A percentile compares a stretch with the other conserved stretches of the same genome.
Conservation (phyloP, 23 red algal species). For the Gracilaria gracilis region DNA sequence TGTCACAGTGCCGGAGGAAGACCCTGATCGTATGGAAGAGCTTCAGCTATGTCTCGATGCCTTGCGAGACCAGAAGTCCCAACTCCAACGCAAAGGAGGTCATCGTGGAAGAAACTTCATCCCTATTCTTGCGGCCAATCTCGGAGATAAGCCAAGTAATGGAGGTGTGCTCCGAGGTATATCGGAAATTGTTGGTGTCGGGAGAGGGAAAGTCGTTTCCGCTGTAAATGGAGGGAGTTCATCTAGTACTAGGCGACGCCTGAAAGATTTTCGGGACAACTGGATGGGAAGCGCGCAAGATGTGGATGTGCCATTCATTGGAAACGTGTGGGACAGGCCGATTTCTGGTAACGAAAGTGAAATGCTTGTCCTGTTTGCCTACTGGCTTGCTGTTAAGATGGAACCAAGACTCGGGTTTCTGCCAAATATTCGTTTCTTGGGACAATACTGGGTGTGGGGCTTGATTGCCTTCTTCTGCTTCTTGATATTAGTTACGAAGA, state of each 20-base stretch:
- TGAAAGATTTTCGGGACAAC: conserved; percentile 15
- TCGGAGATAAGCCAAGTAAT: conserved; percentile 20
- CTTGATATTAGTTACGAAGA: neutral
- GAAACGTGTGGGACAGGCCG: conserved; percentile 51
- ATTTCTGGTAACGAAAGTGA: conserved; percentile 33
- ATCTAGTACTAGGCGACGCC: conserved; percentile 20
- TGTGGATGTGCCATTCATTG: conserved; percentile 40
- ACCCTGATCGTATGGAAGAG: conserved; percentile 41
- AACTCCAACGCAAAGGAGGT: conserved; percentile 11
- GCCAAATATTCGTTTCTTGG: conserved; percentile 50
- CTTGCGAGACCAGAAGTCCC: neutral
- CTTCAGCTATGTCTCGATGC: conserved; percentile 27
- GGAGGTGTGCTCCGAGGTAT: conserved; percentile 40
- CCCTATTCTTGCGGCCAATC: conserved; percentile 4
- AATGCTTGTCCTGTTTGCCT: conserved; percentile 32
- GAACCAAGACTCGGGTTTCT: conserved; percentile 46
- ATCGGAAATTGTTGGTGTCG: conserved; percentile 49
- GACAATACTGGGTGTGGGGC: conserved; percentile 35
- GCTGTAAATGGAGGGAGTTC: conserved; percentile 15
- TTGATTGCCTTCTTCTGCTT: neutral
- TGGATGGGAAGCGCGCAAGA: neutral
- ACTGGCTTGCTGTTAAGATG: conserved; percentile 45
- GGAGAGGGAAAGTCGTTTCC: neutral
- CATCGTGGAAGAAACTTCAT: conserved; percentile 28
- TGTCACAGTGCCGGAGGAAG: neutral